Evolutionary conservation across 2,329 filamentous ascomycete species (phyloP), one percentile per base, ranked within the genome.

Genomic region (Fusarium subtropicale): DNA sequence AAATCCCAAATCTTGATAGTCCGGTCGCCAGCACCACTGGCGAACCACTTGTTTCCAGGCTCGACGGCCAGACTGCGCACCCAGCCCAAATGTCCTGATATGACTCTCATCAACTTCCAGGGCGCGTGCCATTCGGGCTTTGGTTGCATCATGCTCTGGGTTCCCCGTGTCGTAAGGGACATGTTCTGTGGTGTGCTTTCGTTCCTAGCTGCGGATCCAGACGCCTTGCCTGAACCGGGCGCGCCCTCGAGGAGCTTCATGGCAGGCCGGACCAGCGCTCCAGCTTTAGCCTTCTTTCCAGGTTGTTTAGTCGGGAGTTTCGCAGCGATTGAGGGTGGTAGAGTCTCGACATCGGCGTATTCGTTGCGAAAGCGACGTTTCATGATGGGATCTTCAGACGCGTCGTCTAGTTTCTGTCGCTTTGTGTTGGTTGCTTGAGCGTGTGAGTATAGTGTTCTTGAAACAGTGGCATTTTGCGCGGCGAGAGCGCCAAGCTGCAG

Each of bases 1-100:
- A 99, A 81, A 81, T 99, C 95, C 95, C 95, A 99, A 68, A 99
- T 97, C 84, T 99, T 99, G 82, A 99, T 97, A 2, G 95, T 98
- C 54, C 97, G 87, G 79, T 99, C 96, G 57, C 95, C 97, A 9
- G 95, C 94, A 66, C 96, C 96, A 74, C 92, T 97, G 22, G 94
- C 96, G 79, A 99, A 99, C 93, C 94, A 99, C 79, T 97, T 89
- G 80, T 99, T 99, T 75, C 93, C 92, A 2, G 97, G 97, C 80
- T 99, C 97, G 50, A 98, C 93, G 1, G 95, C 93, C 74, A 97
- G 82, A 71, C 88, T 88, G 65, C 94, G 87, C 68, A 99, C 96
- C 96, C 96, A 99, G 28, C 96, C 96, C 73, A 99, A 81, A 78
- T 98, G 96, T 18, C 97, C 96, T 1, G 94, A 97, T 71, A 99